Evolutionary conservation across 2,329 filamentous ascomycete genomes (phyloP).

Genomic region (Botrytis elliptica): DNA sequence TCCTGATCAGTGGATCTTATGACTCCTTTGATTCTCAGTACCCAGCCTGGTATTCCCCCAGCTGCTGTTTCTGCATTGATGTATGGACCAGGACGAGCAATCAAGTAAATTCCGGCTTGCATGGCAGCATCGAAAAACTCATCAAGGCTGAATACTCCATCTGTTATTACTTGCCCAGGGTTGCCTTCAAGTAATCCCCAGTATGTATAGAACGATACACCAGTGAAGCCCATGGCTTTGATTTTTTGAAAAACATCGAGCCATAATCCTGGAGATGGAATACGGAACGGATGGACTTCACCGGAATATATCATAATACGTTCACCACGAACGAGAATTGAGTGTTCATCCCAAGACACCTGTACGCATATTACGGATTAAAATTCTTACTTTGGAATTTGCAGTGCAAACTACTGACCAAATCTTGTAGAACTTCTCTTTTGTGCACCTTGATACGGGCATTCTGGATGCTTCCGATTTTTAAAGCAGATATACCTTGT

Average conservation of each 20-base stretch:
- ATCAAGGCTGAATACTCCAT: conserved; percentile 70
- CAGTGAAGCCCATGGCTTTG: conserved; percentile 76
- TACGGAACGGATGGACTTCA: conserved; percentile 61
- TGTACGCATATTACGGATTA: conserved; percentile 11
- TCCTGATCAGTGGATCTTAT: conserved; percentile 61
- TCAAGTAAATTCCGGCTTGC: conserved; percentile 71
- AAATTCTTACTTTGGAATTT: background rate
- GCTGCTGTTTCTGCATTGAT: conserved; percentile 77
- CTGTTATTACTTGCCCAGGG: conserved; percentile 64
- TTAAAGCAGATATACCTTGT: conserved; percentile 26
- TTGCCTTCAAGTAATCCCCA: conserved; percentile 78
- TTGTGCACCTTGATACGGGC: conserved; percentile 28
- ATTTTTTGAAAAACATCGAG: conserved; percentile 80
- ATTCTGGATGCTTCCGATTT: conserved; percentile 19
- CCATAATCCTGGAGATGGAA: conserved; percentile 62
- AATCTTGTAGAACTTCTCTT: conserved; percentile 52
- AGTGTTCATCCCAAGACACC: conserved; percentile 64
- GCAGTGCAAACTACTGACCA: conserved; percentile 45
- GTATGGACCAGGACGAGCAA: conserved; percentile 60
- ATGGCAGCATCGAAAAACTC: conserved; percentile 75
- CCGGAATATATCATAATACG: conserved; percentile 61
- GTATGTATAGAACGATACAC: conserved; percentile 75
- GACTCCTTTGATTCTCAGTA: conserved; percentile 62
- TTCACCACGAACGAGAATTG: conserved; percentile 60
- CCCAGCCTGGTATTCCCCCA: conserved; percentile 79